Conservation (phyloP, 106 monocot genomes). For the Amphibolis antarctica region DNA sequence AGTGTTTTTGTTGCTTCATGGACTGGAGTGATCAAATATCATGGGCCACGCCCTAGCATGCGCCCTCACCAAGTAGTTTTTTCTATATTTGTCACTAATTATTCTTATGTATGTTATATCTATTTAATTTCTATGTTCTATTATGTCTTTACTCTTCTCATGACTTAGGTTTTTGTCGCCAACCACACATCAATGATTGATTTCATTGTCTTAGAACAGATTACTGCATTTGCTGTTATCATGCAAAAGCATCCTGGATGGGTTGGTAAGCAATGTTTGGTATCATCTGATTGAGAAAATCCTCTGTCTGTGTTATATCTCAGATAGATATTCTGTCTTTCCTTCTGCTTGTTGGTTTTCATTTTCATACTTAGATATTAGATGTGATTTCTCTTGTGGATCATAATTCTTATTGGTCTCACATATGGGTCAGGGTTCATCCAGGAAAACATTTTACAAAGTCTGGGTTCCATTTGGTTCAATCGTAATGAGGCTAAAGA, state of each 20-base stretch:
- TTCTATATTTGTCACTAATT: background rate
- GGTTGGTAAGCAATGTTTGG: slow-evolving; percentile 87
- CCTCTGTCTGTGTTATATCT: background rate
- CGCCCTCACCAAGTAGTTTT: slow-evolving; percentile 73
- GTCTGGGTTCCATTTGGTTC: slow-evolving; percentile 98
- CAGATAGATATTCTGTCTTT: background rate
- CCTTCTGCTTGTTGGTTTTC: too few relatives aligned
- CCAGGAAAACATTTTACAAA: slow-evolving; percentile 81
- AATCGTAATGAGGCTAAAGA: slow-evolving; percentile 83
- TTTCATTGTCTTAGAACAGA: slow-evolving; percentile 95
- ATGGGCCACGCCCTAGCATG: slow-evolving; percentile 90
- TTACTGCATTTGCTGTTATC: slow-evolving; percentile 98
- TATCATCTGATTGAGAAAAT: slow-evolving; percentile 14
- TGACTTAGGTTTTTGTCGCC: slow-evolving; percentile 86
- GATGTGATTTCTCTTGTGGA: background rate
- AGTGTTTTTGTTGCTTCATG: slow-evolving; percentile 93
- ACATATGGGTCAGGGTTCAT: slow-evolving; percentile 55
- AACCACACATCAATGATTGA: slow-evolving; percentile 99
- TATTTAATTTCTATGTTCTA: background rate
- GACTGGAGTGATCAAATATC: slow-evolving; percentile 95
- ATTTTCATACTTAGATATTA: too few relatives aligned
- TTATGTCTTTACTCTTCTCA: background rate
- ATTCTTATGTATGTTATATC: background rate
- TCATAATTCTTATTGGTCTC: background rate
- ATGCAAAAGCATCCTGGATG: slow-evolving; percentile 99